Evolutionary conservation across 208 protist species (phyloP).

Genomic region (Cochliopodium minus): DNA sequence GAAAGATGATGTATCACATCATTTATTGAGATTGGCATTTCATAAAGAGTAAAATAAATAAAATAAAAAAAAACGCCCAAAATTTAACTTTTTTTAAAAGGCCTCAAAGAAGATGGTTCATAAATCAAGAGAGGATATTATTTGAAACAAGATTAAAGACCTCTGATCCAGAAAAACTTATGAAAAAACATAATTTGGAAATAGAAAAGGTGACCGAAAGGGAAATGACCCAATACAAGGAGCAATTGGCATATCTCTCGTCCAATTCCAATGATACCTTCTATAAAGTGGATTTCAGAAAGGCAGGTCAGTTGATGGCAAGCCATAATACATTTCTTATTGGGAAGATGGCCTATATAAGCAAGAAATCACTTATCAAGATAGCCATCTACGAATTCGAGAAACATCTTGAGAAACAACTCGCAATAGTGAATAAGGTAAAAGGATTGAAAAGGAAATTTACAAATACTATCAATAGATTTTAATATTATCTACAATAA

Average conservation of each 20-base stretch:
- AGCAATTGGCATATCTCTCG: not conserved
- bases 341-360: too few relatives aligned
- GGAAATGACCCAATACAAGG: not conserved
- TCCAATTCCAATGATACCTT: not conserved
- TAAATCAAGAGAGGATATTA: not conserved
- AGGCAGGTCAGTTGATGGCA: too few relatives aligned
- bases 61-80: not conserved
- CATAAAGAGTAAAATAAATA: not conserved
- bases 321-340: too few relatives aligned
- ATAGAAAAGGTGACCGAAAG: not conserved
- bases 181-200: not conserved
- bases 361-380: too few relatives aligned
- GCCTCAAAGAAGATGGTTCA: not conserved
- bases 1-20: conserved; percentile 5
- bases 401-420: too few relatives aligned
- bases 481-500: too few relatives aligned
- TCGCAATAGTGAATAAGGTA: too few relatives aligned
- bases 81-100: not conserved
- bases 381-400: too few relatives aligned
- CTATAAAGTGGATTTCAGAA: too few relatives aligned
- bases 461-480: too few relatives aligned
- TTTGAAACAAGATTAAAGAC: not conserved
- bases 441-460: too few relatives aligned
- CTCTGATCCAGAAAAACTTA: not conserved
- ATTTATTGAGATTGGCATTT: conserved; percentile 2